Evolutionary conservation across 1,139 yeast species (phyloP).

Genomic region (Kurtzmaniella quercitrusa): DNA sequence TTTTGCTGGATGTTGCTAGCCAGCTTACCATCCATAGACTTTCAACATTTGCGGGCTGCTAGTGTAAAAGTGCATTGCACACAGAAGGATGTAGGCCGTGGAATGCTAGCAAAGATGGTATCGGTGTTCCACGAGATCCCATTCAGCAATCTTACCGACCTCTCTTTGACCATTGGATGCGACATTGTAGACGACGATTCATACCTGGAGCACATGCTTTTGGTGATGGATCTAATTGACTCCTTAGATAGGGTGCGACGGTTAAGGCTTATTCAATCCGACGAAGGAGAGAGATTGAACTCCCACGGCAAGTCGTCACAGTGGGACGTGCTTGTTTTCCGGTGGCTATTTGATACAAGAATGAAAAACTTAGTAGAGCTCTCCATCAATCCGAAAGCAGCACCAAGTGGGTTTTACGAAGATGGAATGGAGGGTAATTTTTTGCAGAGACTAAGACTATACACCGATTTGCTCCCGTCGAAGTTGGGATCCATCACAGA

Average conservation of each 20-base stretch:
- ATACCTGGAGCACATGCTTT: background rate
- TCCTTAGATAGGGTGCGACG: background rate
- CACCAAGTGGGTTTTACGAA: constrained; percentile 19
- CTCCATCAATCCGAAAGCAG: constrained; percentile 43
- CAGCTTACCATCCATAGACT: background rate
- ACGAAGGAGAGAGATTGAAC: background rate
- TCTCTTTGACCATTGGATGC: background rate
- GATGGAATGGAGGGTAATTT: constrained; percentile 76
- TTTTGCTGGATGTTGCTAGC: constrained; percentile 16
- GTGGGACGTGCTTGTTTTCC: constrained; percentile 6
- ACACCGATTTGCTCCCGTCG: constrained; percentile 44
- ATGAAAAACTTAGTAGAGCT: constrained; percentile 26
- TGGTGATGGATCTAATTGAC: background rate
- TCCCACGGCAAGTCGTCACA: constrained; percentile 11
- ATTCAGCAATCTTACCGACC: background rate
- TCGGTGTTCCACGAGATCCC: background rate
- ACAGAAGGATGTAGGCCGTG: background rate
- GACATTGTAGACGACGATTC: background rate
- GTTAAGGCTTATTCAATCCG: constrained; percentile 1
- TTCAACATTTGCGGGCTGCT: background rate
- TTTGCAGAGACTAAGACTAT: constrained; percentile 50
- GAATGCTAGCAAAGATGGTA: background rate
- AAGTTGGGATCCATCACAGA: constrained; percentile 19
- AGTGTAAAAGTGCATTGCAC: background rate
- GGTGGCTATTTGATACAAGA: background rate